Evolutionary conservation across 768 basidiomycete genomes (phyloP).

Genomic region (Suillus subaureus): DNA sequence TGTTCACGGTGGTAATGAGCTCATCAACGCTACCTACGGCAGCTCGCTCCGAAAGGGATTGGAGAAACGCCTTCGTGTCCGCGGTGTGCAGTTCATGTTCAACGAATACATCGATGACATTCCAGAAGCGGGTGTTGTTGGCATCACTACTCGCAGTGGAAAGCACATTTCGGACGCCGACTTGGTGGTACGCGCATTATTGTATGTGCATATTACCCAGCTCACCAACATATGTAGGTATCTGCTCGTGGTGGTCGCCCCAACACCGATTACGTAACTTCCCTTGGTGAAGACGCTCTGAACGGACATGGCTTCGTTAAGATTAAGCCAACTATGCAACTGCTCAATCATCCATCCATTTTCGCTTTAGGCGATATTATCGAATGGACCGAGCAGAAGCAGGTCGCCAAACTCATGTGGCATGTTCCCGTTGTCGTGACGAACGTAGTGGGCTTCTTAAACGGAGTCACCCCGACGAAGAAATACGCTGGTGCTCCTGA

Average conservation of each 20-base stretch:
- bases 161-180: slow-evolving; percentile 51
- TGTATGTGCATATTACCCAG: background rate
- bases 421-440: slow-evolving; percentile 49
- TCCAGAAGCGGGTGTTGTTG: slow-evolving; percentile 37
- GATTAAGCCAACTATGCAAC: slow-evolving; percentile 59
- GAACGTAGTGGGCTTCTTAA: slow-evolving; percentile 51
- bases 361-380: slow-evolving; percentile 71
- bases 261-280: slow-evolving; percentile 54
- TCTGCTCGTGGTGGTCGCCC: slow-evolving; percentile 41
- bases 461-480: slow-evolving; percentile 37
- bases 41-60: slow-evolving; percentile 52
- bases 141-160: slow-evolving; percentile 54
- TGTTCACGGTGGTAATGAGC: slow-evolving; percentile 54
- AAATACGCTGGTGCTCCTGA: slow-evolving; percentile 54
- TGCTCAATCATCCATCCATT: slow-evolving; percentile 50
- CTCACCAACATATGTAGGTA: slow-evolving; percentile 20
- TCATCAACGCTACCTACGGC: slow-evolving; percentile 61
- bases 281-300: slow-evolving; percentile 42
- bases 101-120: slow-evolving; percentile 53
- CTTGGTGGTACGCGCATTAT: slow-evolving; percentile 49
- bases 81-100: slow-evolving; percentile 53
- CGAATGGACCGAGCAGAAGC: slow-evolving; percentile 67
- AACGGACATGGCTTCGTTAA: slow-evolving; percentile 47
- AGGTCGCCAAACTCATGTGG: slow-evolving; percentile 44
- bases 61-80: slow-evolving; percentile 41